These are phyloP conservation scores for Conticribra guillardii DNA, from an alignment of 108 stramenopile species.

Conservation along the genomic window DNA sequence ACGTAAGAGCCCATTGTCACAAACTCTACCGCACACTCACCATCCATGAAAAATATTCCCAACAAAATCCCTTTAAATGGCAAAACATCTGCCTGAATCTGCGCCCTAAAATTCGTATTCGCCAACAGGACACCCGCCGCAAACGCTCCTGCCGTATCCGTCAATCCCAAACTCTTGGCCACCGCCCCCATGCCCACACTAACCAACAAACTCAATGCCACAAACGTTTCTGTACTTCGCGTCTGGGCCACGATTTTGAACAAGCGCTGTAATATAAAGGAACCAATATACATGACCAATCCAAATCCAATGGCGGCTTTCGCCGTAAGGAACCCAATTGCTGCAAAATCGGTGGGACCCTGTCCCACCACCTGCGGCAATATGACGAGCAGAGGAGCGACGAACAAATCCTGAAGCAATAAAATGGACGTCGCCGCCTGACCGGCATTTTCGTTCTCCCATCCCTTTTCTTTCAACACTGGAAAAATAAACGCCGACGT, in stretches of 20 bases:
- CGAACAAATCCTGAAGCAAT: conserved; percentile 77
- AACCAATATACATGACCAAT: conserved; percentile 57
- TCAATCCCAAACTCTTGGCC: conserved; percentile 66
- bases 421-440: conserved; percentile 69
- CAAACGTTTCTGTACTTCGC: conserved; percentile 74
- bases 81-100: conserved; percentile 78
- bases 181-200: conserved; percentile 70
- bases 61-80: conserved; percentile 80
- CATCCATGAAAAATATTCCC: conserved; percentile 81
- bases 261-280: conserved; percentile 47
- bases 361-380: conserved; percentile 65
- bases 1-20: background rate
- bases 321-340: conserved; percentile 61
- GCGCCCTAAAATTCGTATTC: conserved; percentile 74
- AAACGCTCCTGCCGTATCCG: conserved; percentile 80
- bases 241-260: conserved; percentile 63
- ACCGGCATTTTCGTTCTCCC: conserved; percentile 66
- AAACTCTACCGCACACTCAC: background rate
- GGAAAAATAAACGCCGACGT: conserved; percentile 82
- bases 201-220: conserved; percentile 70
- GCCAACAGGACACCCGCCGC: conserved; percentile 84
- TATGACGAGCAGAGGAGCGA: conserved; percentile 73
- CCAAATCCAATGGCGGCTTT: conserved; percentile 80
- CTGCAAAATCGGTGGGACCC: conserved; percentile 61
- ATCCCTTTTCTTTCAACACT: conserved; percentile 68